phyloP scores from a whole-genome alignment of 306 rosid genomes.

The Myrica gale region DNA sequence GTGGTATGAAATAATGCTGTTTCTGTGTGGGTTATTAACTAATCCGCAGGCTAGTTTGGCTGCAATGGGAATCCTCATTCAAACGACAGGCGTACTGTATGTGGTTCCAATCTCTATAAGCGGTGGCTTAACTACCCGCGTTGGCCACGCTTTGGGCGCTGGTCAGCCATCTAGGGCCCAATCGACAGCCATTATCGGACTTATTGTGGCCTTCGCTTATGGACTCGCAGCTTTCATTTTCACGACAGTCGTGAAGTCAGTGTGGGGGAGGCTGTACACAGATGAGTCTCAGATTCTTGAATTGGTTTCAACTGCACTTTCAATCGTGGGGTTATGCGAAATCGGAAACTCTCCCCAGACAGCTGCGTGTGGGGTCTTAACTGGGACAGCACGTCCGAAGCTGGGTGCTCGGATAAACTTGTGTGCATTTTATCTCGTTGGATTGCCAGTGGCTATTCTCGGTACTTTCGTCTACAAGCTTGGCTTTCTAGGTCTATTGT shows the following conservation, averaged over 20 bases:
- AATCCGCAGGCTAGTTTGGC: constrained; percentile 75
- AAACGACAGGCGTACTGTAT: constrained; percentile 75
- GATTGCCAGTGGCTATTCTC: constrained; percentile 64
- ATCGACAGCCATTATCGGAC: constrained; percentile 59
- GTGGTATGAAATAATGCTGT: constrained; percentile 89
- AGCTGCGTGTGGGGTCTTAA: constrained; percentile 69
- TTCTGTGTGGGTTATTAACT: constrained; percentile 60
- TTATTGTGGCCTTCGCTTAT: constrained; percentile 39
- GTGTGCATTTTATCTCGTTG: constrained; percentile 74
- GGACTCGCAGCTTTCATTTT: constrained; percentile 49
- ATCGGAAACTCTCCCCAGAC: constrained; percentile 79
- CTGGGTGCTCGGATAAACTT: constrained; percentile 78
- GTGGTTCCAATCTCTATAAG: constrained; percentile 67
- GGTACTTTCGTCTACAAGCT: constrained; percentile 42
- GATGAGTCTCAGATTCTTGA: constrained; percentile 63
- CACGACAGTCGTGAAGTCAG: constrained; percentile 37
- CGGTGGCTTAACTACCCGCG: constrained; percentile 57
- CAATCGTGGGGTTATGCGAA: constrained; percentile 79
- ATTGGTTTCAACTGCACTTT: constrained; percentile 52
- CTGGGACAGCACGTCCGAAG: constrained; percentile 74
- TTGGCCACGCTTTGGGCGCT: constrained; percentile 79
- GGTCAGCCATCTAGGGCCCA: constrained; percentile 62
- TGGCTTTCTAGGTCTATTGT: constrained; percentile 79
- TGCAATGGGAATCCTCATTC: constrained; percentile 91
- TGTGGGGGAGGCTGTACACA: constrained; percentile 67